Evolutionary conservation across 331 rosid genomes (phyloP), one percentile per base, ranked within the genome.

Genomic region (Prunus yedoensis): DNA sequence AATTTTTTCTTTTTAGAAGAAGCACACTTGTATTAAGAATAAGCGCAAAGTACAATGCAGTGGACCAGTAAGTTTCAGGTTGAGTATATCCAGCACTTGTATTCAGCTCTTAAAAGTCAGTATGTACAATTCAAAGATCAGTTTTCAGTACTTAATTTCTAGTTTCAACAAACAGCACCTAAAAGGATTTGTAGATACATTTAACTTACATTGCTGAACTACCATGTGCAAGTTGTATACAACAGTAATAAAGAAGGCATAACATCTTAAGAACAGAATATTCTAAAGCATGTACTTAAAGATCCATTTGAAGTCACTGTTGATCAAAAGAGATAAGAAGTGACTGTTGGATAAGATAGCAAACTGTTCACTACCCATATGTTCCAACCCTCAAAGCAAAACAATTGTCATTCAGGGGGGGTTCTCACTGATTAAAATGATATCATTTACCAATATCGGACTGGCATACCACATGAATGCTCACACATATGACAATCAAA

Each of bases 401-500:
- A 12, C 64, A 58, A 23, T 23, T 58, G 64, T 23, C 17, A 3
- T 23, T 27, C 23, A 58, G 3, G 25, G 64, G 64, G 14, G 35
- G 64, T 23, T 58, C 64, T 23, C 17, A 27, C 35, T 12, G 18
- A 21, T 25, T 35, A 23, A 63, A 66, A 58, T 23, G 62, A 66
- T 45, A 59, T 13, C 17, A 66, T 52, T 47, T 7, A 35, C 50
- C 53, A 66, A 67, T 10, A 17, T 79, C 10, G 38, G 57, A 64
- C 66, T 25, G 35, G 10, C 66, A 21, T 57, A 71, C 5, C 3
- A 23, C 54, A 70, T 30, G 43, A 38, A 57, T 38, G 47, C 18
- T 74, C 20, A 63, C 12, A 58, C 49, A 78, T 57, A 74, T 61
- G 64, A 21, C 73, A 41, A 52, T 28, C 10, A 50, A 56, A 11